Evolutionary conservation across 148 eudicot species (phyloP).

Genomic region (Chenopodium formosanum): DNA sequence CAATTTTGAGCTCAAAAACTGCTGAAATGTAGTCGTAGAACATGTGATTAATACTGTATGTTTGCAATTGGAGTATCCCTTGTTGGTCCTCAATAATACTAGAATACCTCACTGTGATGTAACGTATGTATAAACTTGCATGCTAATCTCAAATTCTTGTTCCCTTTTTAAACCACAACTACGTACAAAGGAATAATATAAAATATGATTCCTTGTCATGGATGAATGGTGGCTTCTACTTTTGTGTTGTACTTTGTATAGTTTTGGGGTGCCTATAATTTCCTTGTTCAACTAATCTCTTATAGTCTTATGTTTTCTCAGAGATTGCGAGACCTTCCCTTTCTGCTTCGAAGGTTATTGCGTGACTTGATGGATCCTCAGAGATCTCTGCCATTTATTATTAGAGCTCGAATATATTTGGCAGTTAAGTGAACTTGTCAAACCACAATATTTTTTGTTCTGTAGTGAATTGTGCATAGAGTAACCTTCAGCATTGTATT

Average conservation of each 20-base stretch:
- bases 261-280: background rate
- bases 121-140: background rate
- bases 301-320: constrained; percentile 29
- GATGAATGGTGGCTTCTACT: background rate
- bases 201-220: background rate
- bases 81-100: background rate
- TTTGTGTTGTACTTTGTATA: too few species aligned
- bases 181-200: background rate
- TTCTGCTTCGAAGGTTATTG: constrained; percentile 76
- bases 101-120: background rate
- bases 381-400: constrained; percentile 76
- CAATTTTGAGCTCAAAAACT: background rate
- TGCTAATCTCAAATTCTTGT: background rate
- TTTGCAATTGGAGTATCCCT: background rate
- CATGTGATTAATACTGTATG: background rate
- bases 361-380: constrained; percentile 81
- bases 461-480: background rate
- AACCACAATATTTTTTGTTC: background rate
- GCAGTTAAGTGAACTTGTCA: constrained; percentile 62
- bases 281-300: constrained; percentile 1
- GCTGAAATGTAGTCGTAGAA: background rate
- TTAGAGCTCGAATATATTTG: constrained; percentile 79
- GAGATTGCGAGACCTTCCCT: constrained; percentile 89
- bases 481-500: background rate
- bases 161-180: background rate